A percentile compares a stretch with the other conserved stretches of the same genome.
phyloP scores from a whole-genome alignment of 192 early-diverging fungal genomes.

The Dimargaris verticillata region DNA sequence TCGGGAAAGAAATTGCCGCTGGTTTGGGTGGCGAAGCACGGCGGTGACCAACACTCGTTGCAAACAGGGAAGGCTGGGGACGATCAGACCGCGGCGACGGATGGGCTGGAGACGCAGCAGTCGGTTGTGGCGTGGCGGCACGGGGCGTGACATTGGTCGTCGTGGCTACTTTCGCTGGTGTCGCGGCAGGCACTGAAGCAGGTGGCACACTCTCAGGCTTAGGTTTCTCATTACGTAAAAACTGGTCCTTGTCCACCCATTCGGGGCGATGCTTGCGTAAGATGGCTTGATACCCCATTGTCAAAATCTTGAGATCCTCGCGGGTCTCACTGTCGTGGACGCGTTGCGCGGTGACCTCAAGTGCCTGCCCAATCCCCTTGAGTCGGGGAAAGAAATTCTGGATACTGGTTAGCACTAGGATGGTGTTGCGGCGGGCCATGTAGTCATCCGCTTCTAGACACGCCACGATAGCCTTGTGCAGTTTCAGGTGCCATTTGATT shows the following conservation, averaged over 20 bases:
- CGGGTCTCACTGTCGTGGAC: constrained; percentile 39
- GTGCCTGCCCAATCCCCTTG: constrained; percentile 29
- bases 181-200: no score
- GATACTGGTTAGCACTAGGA: constrained; percentile 50
- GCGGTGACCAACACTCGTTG: no score
- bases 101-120: no score
- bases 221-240: no score
- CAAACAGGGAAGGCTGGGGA: no score
- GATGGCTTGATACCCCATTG: constrained; percentile 32
- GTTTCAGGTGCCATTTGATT: constrained; percentile 56
- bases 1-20: no score
- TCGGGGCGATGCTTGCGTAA: constrained; percentile 12
- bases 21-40: no score
- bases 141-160: no score
- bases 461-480: constrained; percentile 22
- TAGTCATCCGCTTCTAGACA: constrained; percentile 43
- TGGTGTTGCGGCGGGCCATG: constrained; percentile 56
- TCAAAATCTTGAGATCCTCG: constrained; percentile 56
- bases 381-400: constrained; percentile 42
- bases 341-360: constrained; percentile 25
- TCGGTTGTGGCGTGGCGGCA: no score
- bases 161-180: no score
- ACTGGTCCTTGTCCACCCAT: background rate
- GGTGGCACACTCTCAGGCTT: no score
- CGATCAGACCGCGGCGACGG: no score